Percentiles rank a stretch among this genome's conserved stretches.
Conservation (phyloP, 345 rosid species). For the Citrus hindsii region DNA sequence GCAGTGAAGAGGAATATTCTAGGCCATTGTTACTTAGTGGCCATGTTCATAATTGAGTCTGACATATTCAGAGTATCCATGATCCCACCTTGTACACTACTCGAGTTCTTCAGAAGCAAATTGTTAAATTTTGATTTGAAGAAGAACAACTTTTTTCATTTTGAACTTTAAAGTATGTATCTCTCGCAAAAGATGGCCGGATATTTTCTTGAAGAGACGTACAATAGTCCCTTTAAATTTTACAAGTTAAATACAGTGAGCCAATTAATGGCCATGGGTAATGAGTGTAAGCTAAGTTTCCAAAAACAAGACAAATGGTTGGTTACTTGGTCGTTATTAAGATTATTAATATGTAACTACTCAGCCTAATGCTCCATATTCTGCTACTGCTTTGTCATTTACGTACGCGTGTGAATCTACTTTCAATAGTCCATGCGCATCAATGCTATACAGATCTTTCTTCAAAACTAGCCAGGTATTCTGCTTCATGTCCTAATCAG, state of each 20-base stretch:
- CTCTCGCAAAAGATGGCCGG: neutral
- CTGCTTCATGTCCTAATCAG: no score
- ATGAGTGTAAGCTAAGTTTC: neutral
- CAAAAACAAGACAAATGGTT: neutral
- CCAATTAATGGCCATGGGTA: neutral
- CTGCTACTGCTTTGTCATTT: neutral
- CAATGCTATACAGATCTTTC: neutral
- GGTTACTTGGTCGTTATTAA: neutral
- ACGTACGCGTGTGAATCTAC: neutral
- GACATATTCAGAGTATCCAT: constrained; percentile 8
- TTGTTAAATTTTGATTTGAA: neutral
- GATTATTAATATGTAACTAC: neutral
- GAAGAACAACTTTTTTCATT: neutral
- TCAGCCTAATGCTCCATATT: neutral
- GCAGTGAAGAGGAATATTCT: constrained; percentile 8
- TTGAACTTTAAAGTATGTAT: no score
- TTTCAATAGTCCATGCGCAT: neutral
- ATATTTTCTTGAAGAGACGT: neutral
- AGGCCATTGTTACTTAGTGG: constrained; percentile 26
- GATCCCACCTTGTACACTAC: neutral
- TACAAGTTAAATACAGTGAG: neutral
- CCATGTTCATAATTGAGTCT: constrained; percentile 4
- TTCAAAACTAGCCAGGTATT: neutral
- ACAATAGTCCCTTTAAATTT: neutral
- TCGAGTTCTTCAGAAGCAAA: neutral